phyloP scores from a whole-genome alignment of 805 yeast genomes.

The Blastobotrys muscicola region DNA sequence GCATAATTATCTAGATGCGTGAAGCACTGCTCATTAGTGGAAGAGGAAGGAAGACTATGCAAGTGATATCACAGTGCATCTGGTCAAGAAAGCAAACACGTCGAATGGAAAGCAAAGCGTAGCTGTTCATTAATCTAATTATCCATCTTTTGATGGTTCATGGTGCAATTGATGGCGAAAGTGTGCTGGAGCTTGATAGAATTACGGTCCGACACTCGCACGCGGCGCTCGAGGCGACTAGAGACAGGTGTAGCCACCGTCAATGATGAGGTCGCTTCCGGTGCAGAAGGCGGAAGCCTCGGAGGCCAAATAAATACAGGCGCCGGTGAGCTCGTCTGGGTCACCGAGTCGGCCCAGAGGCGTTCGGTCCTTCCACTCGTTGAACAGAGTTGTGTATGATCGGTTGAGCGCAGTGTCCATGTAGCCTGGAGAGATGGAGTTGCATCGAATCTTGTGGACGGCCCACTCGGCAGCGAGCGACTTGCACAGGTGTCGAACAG shows the following conservation, averaged over 20 bases:
- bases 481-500: constrained; percentile 54
- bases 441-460: constrained; percentile 53
- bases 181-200: no score
- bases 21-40: no score
- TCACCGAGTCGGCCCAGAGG: constrained; percentile 64
- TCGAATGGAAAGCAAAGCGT: no score
- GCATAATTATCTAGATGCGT: no score
- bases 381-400: constrained; percentile 40
- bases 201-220: no score
- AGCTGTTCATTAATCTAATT: no score
- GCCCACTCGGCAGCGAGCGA: constrained; percentile 74
- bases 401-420: constrained; percentile 62
- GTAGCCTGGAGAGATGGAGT: constrained; percentile 61
- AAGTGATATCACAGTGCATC: no score
- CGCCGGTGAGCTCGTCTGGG: constrained; percentile 60
- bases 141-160: no score
- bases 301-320: constrained; percentile 52
- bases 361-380: constrained; percentile 54
- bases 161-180: no score
- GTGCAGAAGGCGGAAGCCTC: constrained; percentile 53
- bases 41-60: no score
- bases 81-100: no score
- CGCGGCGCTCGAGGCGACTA: no score
- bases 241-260: constrained; percentile 44
- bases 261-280: constrained; percentile 58